These are phyloP conservation scores for Sporisorium reilianum DNA, from an alignment of 1,284 basidiomycete genomes.

Conservation along the genomic window DNA sequence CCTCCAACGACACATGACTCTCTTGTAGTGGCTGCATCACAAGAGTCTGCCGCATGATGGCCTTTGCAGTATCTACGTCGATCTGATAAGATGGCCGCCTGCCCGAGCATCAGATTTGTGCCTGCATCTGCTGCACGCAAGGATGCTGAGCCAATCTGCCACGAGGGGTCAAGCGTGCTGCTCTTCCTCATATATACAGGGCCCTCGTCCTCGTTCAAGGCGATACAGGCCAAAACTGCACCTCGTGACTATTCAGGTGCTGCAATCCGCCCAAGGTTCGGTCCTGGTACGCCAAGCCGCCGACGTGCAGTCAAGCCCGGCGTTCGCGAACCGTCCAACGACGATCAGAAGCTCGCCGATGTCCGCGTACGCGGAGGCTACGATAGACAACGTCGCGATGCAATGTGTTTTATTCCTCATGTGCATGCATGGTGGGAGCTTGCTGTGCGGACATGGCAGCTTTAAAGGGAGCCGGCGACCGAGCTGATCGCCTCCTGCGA, in stretches of 20 bases:
- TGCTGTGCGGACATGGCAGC: background rate
- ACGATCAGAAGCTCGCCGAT: too few relatives aligned
- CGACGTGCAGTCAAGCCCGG: background rate
- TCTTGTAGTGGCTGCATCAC: background rate
- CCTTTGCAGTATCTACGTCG: background rate
- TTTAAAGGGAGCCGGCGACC: constrained; percentile 24
- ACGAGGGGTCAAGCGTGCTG: background rate
- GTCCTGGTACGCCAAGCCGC: background rate
- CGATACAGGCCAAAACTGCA: too few relatives aligned
- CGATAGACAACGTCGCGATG: background rate
- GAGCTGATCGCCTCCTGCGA: constrained; percentile 47
- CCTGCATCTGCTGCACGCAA: background rate
- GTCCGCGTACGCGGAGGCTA: too few relatives aligned
- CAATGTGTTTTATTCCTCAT: background rate
- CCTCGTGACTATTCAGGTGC: background rate
- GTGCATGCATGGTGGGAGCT: background rate
- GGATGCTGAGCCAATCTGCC: too few relatives aligned
- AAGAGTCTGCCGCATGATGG: too few relatives aligned
- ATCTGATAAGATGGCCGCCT: constrained; percentile 3
- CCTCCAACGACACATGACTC: background rate
- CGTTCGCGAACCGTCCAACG: too few relatives aligned
- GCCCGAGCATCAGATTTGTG: background rate
- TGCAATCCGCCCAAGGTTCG: background rate
- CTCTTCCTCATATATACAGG: background rate
- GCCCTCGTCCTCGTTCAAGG: too few relatives aligned